Evolutionary conservation across 192 early-diverging fungal species (phyloP), one percentile per base, ranked within the genome.

Genomic region (Coemansia sp.): DNA sequence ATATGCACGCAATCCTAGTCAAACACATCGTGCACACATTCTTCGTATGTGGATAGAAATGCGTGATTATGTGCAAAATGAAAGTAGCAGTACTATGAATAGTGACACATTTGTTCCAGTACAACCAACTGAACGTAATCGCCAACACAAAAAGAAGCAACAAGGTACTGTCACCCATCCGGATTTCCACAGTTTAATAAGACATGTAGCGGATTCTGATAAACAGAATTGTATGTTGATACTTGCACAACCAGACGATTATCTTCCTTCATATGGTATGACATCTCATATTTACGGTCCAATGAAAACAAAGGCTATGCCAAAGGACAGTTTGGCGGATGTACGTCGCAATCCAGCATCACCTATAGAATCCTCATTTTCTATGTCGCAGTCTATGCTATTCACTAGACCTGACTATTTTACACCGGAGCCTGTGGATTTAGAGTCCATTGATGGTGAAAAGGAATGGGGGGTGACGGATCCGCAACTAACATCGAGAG

Each of bases 21-120:
- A 71, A 66, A 75, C 78, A 4, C 78, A 80, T 30, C 69, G 70
- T 25, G 67, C 58, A 17, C 78, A 80, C 64, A 63, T 80, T 5
- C 62, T 80, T 24, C 72, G 78, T 17, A 53, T 80, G 51, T 80
- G 78, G 78, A 70, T 75, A n/a, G 78, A 80, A 20, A 75, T 59
- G 14, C 66, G 54, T 3, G 63, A 73, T 31, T 6, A 46, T 5
- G 4, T 19, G 33, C 5, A 17, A 30, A 62, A 54, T 31, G 46
- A 22, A 27, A 69, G 46, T 53, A 54, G 21, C 33, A 62, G 54
- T 25, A 30, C 33, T 11, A 20, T 36, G 51, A 31, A 30, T 51
- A 68, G 31, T 29, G 29, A 56, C 54, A 64, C 53, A 3, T 20
- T 54, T 20, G 51, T 64, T n/a, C 32, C 61, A 14, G 61, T 51